Base-by-base conservation (phyloP, 164 flowering plant genomes). In the Taxillus chinensis region DNA sequence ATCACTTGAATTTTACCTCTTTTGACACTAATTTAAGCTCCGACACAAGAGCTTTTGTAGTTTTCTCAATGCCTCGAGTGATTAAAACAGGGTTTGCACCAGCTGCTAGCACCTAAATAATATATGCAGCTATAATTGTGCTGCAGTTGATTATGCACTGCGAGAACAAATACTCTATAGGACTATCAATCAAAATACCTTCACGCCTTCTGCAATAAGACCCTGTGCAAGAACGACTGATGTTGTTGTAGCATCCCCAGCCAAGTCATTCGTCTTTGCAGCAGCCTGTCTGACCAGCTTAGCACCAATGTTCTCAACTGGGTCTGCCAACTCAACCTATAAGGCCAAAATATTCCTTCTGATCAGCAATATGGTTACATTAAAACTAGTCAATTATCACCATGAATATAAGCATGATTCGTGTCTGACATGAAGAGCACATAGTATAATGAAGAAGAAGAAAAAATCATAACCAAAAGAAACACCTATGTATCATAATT, bases 221-320 rank as follows among this genome's bases (percentile, higher is more conserved):
- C 99, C 99, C 64, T 93, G 99, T 8, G 99, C 99, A 63, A 93
- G 96, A 67, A 93, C 97, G 71, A 93, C 99, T 39, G 99, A 93
- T 14, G 99, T 93, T 13, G 99, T 93, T 7, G 99, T 93, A 14
- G 97, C 99, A 78, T 93, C 99, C 62, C 99, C 99, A 78, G 99
- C 99, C 74, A 93, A 75, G 67, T 93, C 99, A 75, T 93, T 93
- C 51, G 99, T 93, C 82, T 90, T 93, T 10, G 99, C 82, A 77
- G 99, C 99, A 15, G 99, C 99, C 72, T 93, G 99, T 61, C 99
- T 84, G 62, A 93, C 99, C 60, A 93, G 71, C 70, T 87, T 90
- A 11, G 95, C 99, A 46, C 99, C 99, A 64, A 93, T 90, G 70
- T 93, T 93, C 75, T 93, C 99, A 41, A 93, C 96, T 13, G 97